A percentile compares a stretch with the other conserved stretches of the same genome.
Conservation (phyloP, 306 rosid species). For the Ziziphus jujuba region DNA sequence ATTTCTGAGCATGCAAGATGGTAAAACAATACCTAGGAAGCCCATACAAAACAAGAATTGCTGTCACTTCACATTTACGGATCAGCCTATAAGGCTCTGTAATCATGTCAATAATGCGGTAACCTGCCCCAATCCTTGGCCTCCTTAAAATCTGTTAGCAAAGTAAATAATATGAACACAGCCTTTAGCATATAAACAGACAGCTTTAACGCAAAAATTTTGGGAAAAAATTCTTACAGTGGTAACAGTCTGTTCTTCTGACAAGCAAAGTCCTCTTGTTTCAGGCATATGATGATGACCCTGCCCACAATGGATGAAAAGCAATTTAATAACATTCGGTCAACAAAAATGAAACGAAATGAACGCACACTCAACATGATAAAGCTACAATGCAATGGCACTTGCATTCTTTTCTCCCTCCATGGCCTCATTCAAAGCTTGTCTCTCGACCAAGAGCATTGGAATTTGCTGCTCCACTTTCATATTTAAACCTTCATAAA, state of each 20-base stretch:
- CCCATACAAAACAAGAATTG: conserved; percentile 91
- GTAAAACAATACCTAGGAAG: conserved; percentile 75
- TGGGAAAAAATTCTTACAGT: conserved; percentile 50
- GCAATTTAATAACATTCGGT: conserved; percentile 6
- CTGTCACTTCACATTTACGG: conserved; percentile 91
- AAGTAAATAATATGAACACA: conserved; percentile 10
- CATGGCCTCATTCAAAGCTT: conserved; percentile 97
- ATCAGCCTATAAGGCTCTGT: conserved; percentile 83
- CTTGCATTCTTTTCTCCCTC: conserved; percentile 93
- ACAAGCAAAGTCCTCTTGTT: conserved; percentile 98
- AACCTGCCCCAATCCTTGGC: conserved; percentile 79
- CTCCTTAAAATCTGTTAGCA: conserved; percentile 68
- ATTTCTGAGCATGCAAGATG: conserved; percentile 3
- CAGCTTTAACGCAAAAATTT: conserved; percentile 2
- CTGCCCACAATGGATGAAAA: conserved; percentile 35
- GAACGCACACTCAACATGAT: neutral
- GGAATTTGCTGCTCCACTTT: conserved; percentile 97
- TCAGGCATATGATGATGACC: conserved; percentile 98
- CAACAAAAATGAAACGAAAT: neutral
- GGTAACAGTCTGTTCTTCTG: conserved; percentile 92
- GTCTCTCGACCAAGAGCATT: conserved; percentile 99
- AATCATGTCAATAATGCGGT: conserved; percentile 75
- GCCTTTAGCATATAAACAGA: neutral
- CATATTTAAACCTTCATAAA: conserved; percentile 92
- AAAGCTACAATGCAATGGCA: neutral